phyloP scores from a whole-genome alignment of 225 moss, liverwort and hornwort genomes.

The Thuidium tamariscinum region DNA sequence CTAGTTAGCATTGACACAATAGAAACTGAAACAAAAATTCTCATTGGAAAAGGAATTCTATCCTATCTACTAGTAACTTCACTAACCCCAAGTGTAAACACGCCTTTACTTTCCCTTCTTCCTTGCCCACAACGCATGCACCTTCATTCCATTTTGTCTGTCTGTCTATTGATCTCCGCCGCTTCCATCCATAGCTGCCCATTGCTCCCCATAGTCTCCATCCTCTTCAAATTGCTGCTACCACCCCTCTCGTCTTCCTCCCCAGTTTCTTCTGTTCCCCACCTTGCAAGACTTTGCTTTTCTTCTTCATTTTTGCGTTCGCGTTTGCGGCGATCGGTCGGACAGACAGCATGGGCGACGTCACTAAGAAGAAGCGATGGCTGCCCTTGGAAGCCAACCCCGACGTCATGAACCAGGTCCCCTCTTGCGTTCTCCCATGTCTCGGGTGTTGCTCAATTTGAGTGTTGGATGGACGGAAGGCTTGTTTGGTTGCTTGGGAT shows the following conservation, averaged over 20 bases:
- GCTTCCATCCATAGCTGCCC: neutral
- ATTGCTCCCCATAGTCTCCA: neutral
- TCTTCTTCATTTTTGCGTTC: neutral
- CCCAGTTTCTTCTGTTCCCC: neutral
- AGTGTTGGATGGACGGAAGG: neutral
- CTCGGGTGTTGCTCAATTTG: neutral
- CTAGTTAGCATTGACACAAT: fast-evolving
- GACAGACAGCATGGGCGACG: neutral
- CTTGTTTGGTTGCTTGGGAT: neutral
- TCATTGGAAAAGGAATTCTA: neutral
- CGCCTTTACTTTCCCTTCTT: neutral
- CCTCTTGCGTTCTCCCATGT: neutral
- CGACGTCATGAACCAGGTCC: slow-evolving; percentile 97
- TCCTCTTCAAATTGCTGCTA: neutral
- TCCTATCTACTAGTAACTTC: neutral
- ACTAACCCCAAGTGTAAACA: neutral
- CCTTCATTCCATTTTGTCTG: neutral
- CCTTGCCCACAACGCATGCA: neutral
- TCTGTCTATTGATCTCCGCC: neutral
- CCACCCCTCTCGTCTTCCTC: neutral
- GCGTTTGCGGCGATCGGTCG: neutral
- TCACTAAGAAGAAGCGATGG: slow-evolving; percentile 64
- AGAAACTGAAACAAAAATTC: neutral
- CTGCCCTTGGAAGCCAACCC: slow-evolving; percentile 95
- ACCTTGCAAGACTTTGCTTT: neutral